Conservation (phyloP, 2,329 filamentous ascomycete genomes). For the Colletotrichum sp. region DNA sequence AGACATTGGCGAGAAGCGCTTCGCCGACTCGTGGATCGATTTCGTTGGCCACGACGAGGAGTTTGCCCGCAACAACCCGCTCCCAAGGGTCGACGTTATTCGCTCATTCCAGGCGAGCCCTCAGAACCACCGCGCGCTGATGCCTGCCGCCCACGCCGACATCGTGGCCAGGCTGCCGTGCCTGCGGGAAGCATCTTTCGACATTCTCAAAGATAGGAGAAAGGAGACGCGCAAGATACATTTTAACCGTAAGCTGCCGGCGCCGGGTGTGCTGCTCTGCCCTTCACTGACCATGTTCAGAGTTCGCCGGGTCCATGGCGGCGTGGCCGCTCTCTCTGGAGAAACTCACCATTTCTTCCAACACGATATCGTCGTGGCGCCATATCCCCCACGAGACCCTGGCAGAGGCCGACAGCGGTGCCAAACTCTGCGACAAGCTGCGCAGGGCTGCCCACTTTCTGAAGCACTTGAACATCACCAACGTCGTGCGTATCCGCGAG, state of each 20-base stretch:
- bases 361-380: constrained; percentile 25
- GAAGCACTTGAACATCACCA: constrained; percentile 17
- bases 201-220: constrained; percentile 19
- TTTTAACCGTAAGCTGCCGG: constrained; percentile 12
- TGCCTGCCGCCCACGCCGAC: constrained; percentile 24
- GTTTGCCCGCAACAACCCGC: constrained; percentile 7
- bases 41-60: constrained; percentile 23
- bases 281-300: background rate
- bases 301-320: constrained; percentile 18
- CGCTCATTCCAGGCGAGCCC: constrained; percentile 20
- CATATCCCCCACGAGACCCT: constrained; percentile 24
- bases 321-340: constrained; percentile 23
- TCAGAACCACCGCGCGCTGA: constrained; percentile 20
- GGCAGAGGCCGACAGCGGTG: constrained; percentile 22
- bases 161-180: constrained; percentile 23
- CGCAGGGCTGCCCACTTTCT: constrained; percentile 16
- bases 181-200: constrained; percentile 18
- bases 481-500: constrained; percentile 23
- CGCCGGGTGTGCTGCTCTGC: background rate
- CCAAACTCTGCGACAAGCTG: constrained; percentile 15
- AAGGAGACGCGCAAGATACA: constrained; percentile 16
- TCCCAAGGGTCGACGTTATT: constrained; percentile 24
- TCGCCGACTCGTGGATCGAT: constrained; percentile 21
- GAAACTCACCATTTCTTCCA: constrained; percentile 18
- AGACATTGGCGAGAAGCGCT: constrained; percentile 26